Evolutionary conservation across 2,329 filamentous ascomycete species (phyloP), one percentile per base, ranked within the genome.

Genomic region (Aspergillus quadricinctus): DNA sequence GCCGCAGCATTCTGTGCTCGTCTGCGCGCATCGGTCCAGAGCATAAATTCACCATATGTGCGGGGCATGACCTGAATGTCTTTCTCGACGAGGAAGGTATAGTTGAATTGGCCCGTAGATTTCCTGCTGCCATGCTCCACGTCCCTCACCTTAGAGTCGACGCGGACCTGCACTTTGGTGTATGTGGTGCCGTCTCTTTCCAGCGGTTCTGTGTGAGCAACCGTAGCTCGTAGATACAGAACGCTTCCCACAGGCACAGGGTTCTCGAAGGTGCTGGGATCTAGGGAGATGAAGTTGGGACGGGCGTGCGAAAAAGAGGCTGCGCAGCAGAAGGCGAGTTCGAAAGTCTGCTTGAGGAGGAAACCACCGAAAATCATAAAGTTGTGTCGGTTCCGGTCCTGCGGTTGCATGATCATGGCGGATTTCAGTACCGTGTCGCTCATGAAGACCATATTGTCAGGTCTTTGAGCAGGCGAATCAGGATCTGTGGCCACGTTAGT

Each of bases 351-450:
- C 67, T 89, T 88, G 10, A 91, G 78, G 10, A 90, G 80, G 68
- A 87, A 90, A 14, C 88, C 88, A 52, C 88, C 88, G 65, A 90
- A 91, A 54, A 91, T 89, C 87, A 90, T 89, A 70, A 88, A 88
- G 65, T 88, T 85, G 71, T 90, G 87, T 1, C 85, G 74, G 70
- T 88, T 88, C 49, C 86, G 81, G 69, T 86, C 83, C 70, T 88
- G 86, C 0, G 88, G 88, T 68, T 90, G 87, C 88, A 90, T 90
- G 61, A 91, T 89, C 63, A 81, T 83, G 10, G 88, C 86, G 1
- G 86, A 85, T 64, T 83, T 82, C 31, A 90, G 81, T 35, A 78
- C 77, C 1, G 86, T 84, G 61, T 82, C 80, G 59, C 84, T 78
- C 81, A 90, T 89, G 65, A 80, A 82, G 40, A 81, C 72, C 2